Evolutionary conservation across 345 rosid species (phyloP), one percentile per base, ranked within the genome.

Genomic region (Populus nigra): DNA sequence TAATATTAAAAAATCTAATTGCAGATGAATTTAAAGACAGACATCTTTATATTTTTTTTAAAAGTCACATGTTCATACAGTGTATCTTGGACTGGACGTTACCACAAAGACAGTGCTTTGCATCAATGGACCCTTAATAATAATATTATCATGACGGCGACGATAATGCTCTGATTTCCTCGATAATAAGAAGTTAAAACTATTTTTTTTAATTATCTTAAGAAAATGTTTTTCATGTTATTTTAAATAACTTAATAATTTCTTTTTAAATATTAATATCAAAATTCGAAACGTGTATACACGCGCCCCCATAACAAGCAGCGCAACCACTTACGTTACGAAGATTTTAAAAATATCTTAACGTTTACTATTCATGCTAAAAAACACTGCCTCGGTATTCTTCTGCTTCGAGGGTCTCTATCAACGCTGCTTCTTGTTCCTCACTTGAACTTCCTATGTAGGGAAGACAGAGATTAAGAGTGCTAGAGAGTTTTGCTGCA

Each of bases 361-460:
- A 33, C 8, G 29, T 50, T 36, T 61, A 18, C 35, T 20, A 50
- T 29, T 61, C 73, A 22, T 10, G 41, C 59, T 71, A 3, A 35
- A 23, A 3, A 16, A 16, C 41, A 59, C 36, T 17, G 8, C 49
- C 29, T 49, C 4, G 72, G 68, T 36, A 27, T 59, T 72, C 68
- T 55, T 77, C 35, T 9, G n/a, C 39, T 33, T 36, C 45, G 43
- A 72, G 72, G 83, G 79, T 85, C 87, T 50, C 68, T 59, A 29
- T 88, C 89, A 76, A 29, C 16, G 13, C 65, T 43, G 27, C 76
- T 57, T 29, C 88, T 90, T 84, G 90, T 85, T 47, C 72, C 62
- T 76, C 8, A 75, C 29, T 36, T 62, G 73, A 74, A 69, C 73
- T 53, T 71, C 71, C 45, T 22, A 2, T 41, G 75, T 18, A 22